These are phyloP conservation scores for maize (Zea mays) DNA, from an alignment of 176 grass and related monocot species.

Conservation along the genomic window DNA sequence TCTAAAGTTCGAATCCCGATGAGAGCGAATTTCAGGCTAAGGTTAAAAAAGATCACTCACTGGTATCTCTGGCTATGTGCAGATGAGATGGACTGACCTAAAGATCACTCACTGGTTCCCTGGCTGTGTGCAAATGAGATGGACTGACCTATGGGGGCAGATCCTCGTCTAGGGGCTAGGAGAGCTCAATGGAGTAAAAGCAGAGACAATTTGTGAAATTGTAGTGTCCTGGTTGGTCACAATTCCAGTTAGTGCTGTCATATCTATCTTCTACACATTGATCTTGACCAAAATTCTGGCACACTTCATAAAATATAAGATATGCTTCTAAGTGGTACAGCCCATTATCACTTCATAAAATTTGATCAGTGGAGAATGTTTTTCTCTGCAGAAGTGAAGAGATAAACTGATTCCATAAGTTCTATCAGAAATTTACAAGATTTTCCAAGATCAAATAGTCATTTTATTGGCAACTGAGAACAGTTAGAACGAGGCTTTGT, in stretches of 20 bases:
- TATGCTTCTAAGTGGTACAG: slow-evolving; percentile 35
- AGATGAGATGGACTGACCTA: too few species aligned
- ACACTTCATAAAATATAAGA: slow-evolving; percentile 47
- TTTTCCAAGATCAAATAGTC: slow-evolving; percentile 42
- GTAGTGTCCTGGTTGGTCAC: slow-evolving; percentile 88
- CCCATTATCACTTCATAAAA: slow-evolving; percentile 22
- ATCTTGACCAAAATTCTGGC: slow-evolving; percentile 68
- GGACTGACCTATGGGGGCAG: too few species aligned
- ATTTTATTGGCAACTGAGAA: slow-evolving; percentile 38
- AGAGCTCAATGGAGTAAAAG: slow-evolving; percentile 73
- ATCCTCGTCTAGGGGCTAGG: slow-evolving; percentile 14
- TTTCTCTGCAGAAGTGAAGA: slow-evolving; percentile 16
- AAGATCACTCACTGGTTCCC: too few species aligned
- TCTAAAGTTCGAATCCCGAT: too few species aligned
- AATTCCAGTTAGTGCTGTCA: slow-evolving; percentile 76
- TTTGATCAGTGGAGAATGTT: slow-evolving; percentile 12
- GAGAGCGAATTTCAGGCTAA: too few species aligned
- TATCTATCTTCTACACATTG: slow-evolving; percentile 75
- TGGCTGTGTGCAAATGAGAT: too few species aligned
- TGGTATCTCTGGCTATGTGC: too few species aligned
- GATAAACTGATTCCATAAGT: slow-evolving; percentile 19
- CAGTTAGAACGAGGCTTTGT: slow-evolving; percentile 15
- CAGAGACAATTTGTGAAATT: slow-evolving; percentile 87
- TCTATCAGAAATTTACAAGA: slow-evolving; percentile 28
- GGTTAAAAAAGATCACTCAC: too few species aligned